Base-by-base conservation (phyloP, 805 yeast genomes). In the Lachancea sp. region DNA sequence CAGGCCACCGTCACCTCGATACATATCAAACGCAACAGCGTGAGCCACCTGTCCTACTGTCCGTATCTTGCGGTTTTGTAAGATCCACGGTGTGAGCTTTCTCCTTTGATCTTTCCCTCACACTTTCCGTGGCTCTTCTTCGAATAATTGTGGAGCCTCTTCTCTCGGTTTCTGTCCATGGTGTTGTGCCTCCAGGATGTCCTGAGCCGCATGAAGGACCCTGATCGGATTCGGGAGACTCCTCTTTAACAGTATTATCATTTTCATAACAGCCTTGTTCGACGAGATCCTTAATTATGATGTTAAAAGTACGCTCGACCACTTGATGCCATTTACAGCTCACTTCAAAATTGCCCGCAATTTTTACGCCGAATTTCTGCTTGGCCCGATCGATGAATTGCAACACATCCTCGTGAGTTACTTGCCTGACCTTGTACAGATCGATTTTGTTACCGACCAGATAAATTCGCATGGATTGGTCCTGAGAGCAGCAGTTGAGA, bases 371-470 rank as follows among this genome's bases (percentile, higher is more conserved):
- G 37, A 61, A 67, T 12, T 56, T 52, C 15, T 53, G 46, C 43
- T 68, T 66, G 12, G 63, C 54, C 38, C 51, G 55, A n/a, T 51
- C 48, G 18, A 70, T 54, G 36, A 65, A 56, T 17, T 54, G 50
- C 40, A 67, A 52, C 3, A 73, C 65, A 46, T 71, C 70, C 17
- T 69, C 69, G 40, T 66, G 68, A 3, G 60, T 57, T 13, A 73
- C 74, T 36, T 63, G 52, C 41, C 74, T 59, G 17, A 62, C 58
- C 33, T 61, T 58, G 42, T 59, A 57, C 2, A 57, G 56, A 51
- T 70, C 74, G 29, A 67, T 54, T 50, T 73, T 73, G 51, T 71
- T 73, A 3, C 78, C 78, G n/a, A 73, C 67, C 12, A 73, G 55
- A 50, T 70, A 73, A 43, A 70, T 62, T 22, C 71, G 59, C 4